Evolutionary conservation across 768 basidiomycete genomes (phyloP).

Genomic region (Cyclocybe cylindracea): DNA sequence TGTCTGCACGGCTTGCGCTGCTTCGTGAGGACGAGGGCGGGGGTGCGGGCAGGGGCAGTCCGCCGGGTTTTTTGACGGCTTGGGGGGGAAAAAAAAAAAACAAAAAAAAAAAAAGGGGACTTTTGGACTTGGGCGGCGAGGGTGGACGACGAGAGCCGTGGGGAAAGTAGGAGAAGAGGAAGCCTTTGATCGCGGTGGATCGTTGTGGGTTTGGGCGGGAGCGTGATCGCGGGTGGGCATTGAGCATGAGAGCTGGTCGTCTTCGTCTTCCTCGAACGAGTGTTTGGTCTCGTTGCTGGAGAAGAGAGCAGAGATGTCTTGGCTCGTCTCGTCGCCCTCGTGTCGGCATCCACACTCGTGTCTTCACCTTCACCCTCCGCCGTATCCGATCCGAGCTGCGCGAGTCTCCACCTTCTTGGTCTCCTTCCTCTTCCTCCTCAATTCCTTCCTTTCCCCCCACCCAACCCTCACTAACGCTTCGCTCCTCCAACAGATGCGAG

Average conservation of each 20-base stretch:
- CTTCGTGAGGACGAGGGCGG: conserved; percentile 53
- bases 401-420: too few relatives aligned
- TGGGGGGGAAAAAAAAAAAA: too few relatives aligned
- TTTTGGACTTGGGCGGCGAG: too few relatives aligned
- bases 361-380: too few relatives aligned
- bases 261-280: not conserved
- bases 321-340: too few relatives aligned
- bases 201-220: conserved; percentile 24
- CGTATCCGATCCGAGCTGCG: too few relatives aligned
- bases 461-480: too few relatives aligned
- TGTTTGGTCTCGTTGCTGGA: too few relatives aligned
- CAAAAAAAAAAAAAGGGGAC: too few relatives aligned
- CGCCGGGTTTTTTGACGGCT: conserved; percentile 23
- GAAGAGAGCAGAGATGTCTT: too few relatives aligned
- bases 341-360: too few relatives aligned
- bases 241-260: not conserved
- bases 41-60: conserved; percentile 44
- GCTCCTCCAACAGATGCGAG: conserved; percentile 58
- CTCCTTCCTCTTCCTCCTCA: too few relatives aligned
- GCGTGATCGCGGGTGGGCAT: conserved; percentile 1
- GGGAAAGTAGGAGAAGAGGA: conserved; percentile 64
- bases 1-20: conserved; percentile 45
- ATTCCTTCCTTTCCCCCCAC: not conserved
- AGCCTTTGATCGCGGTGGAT: conserved; percentile 55
- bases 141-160: conserved; percentile 39